These are phyloP conservation scores for Phytophthora lateralis DNA, from an alignment of 352 stramenopile genomes.

Conservation along the genomic window DNA sequence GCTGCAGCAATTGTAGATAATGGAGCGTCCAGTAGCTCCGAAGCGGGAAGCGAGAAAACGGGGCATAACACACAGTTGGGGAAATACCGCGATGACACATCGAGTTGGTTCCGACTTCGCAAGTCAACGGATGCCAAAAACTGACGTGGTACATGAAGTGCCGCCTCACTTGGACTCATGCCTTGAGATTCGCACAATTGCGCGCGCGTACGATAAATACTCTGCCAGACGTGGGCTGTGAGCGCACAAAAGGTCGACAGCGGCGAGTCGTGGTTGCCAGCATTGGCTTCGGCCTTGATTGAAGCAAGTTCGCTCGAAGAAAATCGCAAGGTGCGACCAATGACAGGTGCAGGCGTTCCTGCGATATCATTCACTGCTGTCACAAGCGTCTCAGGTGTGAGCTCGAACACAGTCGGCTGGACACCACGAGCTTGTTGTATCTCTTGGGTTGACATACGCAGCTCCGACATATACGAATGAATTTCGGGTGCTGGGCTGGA, in stretches of 20 bases:
- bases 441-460: conserved; percentile 4
- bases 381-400: background rate
- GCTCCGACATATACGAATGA: conserved; percentile 9
- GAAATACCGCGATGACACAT: conserved; percentile 29
- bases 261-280: background rate
- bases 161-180: conserved; percentile 14
- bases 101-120: conserved; percentile 22
- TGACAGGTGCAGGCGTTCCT: background rate
- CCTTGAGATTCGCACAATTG: conserved; percentile 1
- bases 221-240: conserved; percentile 21
- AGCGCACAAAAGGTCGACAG: conserved; percentile 22
- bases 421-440: conserved; percentile 2
- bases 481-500: conserved; percentile 6
- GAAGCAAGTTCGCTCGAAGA: conserved; percentile 13
- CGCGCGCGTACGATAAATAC: conserved; percentile 8
- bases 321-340: conserved; percentile 21
- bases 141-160: conserved; percentile 11
- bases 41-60: conserved; percentile 19
- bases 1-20: conserved; percentile 8
- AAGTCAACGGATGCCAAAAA: conserved; percentile 26
- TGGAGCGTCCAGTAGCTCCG: conserved; percentile 11
- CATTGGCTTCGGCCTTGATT: conserved; percentile 27
- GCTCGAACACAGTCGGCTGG: conserved; percentile 14
- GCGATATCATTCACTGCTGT: background rate
- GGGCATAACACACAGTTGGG: conserved; percentile 29